Base-by-base conservation (phyloP, 257 asterid species). In the Agastache rugosa region DNA sequence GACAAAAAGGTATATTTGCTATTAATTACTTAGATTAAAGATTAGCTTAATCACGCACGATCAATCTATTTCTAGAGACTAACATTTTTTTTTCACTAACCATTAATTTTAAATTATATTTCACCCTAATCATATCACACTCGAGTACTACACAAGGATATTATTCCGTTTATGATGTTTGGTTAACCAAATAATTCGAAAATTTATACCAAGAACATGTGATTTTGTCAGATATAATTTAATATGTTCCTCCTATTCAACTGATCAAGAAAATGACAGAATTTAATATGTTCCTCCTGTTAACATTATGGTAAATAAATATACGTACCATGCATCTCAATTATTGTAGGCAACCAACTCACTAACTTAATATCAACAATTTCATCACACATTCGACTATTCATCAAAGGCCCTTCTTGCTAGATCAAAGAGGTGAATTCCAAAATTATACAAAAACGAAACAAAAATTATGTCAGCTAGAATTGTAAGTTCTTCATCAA, bases 401-500 rank as follows among this genome's bases (percentile, higher is more conserved):
- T 29, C 44, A 10, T 25, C 56, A 27, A 48, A 19, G 34, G 3
- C 79, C 71, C 29, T 69, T 42, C 55, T 53, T 63, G 20, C 34
- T 29, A 29, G 0, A 29, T 29, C 2, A 29, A 29, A 29, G 34
- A 29, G 34, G 34, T 29, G 34, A 1, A 63, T 51, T 34, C 42
- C 29, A 29, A 25, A 25, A 29, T 2, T n/a, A 9, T 11, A 6
- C 20, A 61, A 17, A 2, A 8, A 15, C 47, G 14, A 6, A 34
- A 3, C 8, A 48, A 54, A 54, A 60, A 59, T 15, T 7, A 77
- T 72, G 78, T 53, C 78, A 7, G 14, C 63, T n/a, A 59, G 17
- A 41, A 6, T 69, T 19, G n/a, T 66, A 9, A 34, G 44, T 41
- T 23, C 69, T 17, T 62, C 78, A 42, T 45, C 83, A 60, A 74